Evolutionary conservation across 2,329 filamentous ascomycete species (phyloP).

Genomic region (Thermoascus crustaceus): DNA sequence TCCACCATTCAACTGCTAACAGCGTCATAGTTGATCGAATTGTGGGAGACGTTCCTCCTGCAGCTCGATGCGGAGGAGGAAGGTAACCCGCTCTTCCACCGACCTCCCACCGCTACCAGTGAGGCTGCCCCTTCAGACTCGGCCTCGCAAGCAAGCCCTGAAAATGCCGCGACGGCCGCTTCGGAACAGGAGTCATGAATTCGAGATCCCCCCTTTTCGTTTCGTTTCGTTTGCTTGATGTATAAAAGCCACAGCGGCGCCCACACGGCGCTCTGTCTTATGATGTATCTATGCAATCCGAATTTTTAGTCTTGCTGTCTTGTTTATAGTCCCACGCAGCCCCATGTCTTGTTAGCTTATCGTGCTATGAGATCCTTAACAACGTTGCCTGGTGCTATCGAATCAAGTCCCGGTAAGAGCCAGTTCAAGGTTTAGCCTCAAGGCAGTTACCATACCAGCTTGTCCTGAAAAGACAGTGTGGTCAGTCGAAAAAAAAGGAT

Average conservation of each 20-base stretch:
- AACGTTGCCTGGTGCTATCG: too few relatives aligned
- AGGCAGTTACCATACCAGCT: too few relatives aligned
- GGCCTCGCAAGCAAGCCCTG: slow-evolving; percentile 5
- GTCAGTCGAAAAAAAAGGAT: too few relatives aligned
- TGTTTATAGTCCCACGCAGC: slow-evolving; percentile 1
- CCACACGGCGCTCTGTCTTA: neutral
- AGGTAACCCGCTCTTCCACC: slow-evolving; percentile 43
- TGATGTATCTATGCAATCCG: neutral
- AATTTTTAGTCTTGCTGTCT: neutral
- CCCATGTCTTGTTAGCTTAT: too few relatives aligned
- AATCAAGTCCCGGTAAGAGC: too few relatives aligned
- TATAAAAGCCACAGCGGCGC: neutral
- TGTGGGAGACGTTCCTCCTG: slow-evolving; percentile 98
- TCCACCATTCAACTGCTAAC: slow-evolving; percentile 4
- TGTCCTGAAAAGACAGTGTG: too few relatives aligned
- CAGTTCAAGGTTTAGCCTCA: too few relatives aligned
- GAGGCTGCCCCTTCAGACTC: slow-evolving; percentile 14
- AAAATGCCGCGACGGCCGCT: slow-evolving; percentile 2
- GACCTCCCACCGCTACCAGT: slow-evolving; percentile 15
- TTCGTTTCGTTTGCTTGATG: neutral
- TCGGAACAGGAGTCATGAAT: slow-evolving; percentile 14
- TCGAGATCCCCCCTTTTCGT: too few relatives aligned
- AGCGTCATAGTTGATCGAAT: slow-evolving; percentile 65
- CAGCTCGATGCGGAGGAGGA: slow-evolving; percentile 93
- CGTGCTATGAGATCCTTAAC: too few relatives aligned